Evolutionary conservation across 495 filamentous ascomycete species (phyloP).

Genomic region (Aspergillus bertholletiae): DNA sequence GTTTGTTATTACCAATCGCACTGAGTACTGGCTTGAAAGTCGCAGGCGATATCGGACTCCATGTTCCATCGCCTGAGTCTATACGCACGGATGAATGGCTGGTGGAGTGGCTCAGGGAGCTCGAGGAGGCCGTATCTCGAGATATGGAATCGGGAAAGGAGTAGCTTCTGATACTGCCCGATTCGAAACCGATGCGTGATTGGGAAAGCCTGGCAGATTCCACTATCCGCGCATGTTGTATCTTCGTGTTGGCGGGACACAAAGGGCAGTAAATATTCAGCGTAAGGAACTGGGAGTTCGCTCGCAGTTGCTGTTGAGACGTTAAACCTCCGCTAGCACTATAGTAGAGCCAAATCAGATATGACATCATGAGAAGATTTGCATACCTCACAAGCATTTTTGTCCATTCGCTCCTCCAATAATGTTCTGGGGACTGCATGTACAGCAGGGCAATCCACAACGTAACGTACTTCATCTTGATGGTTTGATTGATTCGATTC

Average conservation of each 20-base stretch:
- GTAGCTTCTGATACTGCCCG: conserved; percentile 11
- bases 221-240: conserved; percentile 24
- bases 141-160: conserved; percentile 16
- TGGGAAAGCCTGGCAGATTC: conserved; percentile 21
- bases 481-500: not conserved
- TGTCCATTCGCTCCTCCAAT: conserved; percentile 23
- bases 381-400: conserved; percentile 21
- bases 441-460: conserved; percentile 23
- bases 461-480: conserved; percentile 14
- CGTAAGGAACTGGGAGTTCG: conserved; percentile 13
- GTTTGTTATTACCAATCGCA: conserved; percentile 15
- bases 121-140: conserved; percentile 19
- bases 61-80: conserved; percentile 10
- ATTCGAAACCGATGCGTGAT: conserved; percentile 7
- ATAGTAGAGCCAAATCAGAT: not conserved
- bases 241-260: conserved; percentile 16
- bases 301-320: conserved; percentile 15
- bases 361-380: not conserved
- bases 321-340: not conserved
- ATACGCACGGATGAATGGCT: conserved; percentile 17
- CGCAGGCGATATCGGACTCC: conserved; percentile 14
- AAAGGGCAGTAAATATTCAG: conserved; percentile 20
- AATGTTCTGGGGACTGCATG: conserved; percentile 20
- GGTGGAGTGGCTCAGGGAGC: conserved; percentile 23
- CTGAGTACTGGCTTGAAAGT: conserved; percentile 5